phyloP scores from a whole-genome alignment of 257 asterid species.

The Nicotiana tabacum region DNA sequence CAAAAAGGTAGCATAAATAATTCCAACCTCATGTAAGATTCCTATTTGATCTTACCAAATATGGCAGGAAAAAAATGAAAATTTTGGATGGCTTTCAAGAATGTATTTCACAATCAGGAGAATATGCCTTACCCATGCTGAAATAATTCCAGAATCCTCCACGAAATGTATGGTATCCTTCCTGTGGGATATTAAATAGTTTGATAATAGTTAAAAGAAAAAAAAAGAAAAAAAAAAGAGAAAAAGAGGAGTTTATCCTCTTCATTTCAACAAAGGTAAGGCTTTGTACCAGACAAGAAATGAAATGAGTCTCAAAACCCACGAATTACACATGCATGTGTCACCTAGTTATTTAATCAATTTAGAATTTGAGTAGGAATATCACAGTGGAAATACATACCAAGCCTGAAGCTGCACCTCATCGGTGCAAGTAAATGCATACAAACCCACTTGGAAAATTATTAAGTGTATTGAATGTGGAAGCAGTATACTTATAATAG shows the following conservation, averaged over 20 bases:
- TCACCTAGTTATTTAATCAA: background rate
- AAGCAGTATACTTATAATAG: background rate
- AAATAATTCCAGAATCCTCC: conserved; percentile 62
- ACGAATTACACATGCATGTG: background rate
- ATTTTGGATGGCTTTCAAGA: background rate
- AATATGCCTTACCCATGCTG: conserved; percentile 42
- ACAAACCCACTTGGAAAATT: background rate
- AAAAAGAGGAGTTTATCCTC: background rate
- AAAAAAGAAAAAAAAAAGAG: fast-evolving
- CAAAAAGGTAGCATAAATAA: background rate
- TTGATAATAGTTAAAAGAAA: background rate
- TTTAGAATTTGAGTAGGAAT: background rate
- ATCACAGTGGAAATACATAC: background rate
- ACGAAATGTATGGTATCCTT: conserved; percentile 40
- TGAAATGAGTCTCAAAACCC: background rate
- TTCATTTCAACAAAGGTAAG: background rate
- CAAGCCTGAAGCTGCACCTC: background rate
- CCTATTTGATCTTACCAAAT: background rate
- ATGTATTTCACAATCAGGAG: background rate
- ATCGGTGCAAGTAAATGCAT: background rate
- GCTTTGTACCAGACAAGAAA: background rate
- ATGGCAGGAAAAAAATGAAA: background rate
- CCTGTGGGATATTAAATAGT: conserved; percentile 24
- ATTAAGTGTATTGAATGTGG: background rate
- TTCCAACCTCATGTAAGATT: background rate